Percentiles rank a stretch among this genome's conserved stretches.
phyloP scores from a whole-genome alignment of 306 rosid genomes.

The Comarum palustre region DNA sequence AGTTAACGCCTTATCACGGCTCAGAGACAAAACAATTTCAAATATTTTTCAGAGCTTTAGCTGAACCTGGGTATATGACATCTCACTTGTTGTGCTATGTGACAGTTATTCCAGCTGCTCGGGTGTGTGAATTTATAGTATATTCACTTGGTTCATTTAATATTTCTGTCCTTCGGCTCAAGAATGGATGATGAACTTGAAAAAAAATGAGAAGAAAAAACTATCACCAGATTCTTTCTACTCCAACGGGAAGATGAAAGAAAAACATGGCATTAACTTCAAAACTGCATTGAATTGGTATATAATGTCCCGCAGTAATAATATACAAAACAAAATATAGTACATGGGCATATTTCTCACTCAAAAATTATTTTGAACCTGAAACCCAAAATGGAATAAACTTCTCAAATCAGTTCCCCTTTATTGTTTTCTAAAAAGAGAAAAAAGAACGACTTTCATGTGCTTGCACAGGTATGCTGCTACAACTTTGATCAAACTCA shows the following conservation, averaged over 20 bases:
- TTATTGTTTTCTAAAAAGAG: neutral
- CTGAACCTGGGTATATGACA: too few species aligned
- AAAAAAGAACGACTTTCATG: neutral
- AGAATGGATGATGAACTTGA: neutral
- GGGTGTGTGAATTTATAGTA: neutral
- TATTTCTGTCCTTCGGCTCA: neutral
- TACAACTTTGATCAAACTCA: neutral
- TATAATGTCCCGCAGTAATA: neutral
- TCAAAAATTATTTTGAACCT: neutral
- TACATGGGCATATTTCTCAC: neutral
- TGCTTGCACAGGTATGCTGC: conserved; percentile 3
- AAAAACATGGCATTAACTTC: neutral
- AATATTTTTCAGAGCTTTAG: too few species aligned
- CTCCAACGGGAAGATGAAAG: neutral
- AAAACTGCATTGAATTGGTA: neutral
- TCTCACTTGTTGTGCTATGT: too few species aligned
- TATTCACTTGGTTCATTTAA: neutral
- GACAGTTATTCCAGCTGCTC: too few species aligned
- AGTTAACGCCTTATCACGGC: too few species aligned
- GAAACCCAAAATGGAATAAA: neutral
- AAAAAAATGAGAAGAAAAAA: neutral
- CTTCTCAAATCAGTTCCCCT: neutral
- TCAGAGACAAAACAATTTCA: too few species aligned
- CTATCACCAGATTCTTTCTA: neutral
- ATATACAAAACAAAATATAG: neutral